phyloP scores from a whole-genome alignment of 2,329 filamentous ascomycete species.

The Pseudopyrenochaeta lycopersici region DNA sequence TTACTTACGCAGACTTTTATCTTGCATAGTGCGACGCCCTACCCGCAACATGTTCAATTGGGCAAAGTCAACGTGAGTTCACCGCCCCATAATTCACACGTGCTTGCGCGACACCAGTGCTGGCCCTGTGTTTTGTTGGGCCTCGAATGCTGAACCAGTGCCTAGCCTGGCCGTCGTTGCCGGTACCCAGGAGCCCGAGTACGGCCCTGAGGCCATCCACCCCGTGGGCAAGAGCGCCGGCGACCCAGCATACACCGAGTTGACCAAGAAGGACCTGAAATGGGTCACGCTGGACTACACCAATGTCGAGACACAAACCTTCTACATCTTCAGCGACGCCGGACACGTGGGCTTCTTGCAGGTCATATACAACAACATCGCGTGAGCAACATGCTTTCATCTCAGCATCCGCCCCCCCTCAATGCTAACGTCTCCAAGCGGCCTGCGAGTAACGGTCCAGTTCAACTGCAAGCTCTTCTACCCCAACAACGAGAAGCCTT shows the following conservation, averaged over 20 bases:
- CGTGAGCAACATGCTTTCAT: slow-evolving; percentile 65
- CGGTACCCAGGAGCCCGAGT: slow-evolving; percentile 95
- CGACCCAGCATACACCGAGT: slow-evolving; percentile 80
- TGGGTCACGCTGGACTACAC: slow-evolving; percentile 86
- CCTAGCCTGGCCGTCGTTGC: slow-evolving; percentile 76
- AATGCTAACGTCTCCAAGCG: slow-evolving; percentile 62
- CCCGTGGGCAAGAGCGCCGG: slow-evolving; percentile 84
- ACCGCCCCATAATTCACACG: slow-evolving; percentile 21
- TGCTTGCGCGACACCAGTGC: slow-evolving; percentile 23
- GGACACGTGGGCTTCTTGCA: slow-evolving; percentile 83
- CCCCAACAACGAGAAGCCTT: slow-evolving; percentile 73
- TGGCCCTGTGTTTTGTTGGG: background rate
- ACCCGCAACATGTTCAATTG: slow-evolving; percentile 80
- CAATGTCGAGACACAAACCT: slow-evolving; percentile 92
- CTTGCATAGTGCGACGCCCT: slow-evolving; percentile 40
- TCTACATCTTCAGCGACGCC: slow-evolving; percentile 84
- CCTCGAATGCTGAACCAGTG: slow-evolving; percentile 22
- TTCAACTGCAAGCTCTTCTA: slow-evolving; percentile 96
- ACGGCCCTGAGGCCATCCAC: slow-evolving; percentile 86
- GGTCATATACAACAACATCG: slow-evolving; percentile 97
- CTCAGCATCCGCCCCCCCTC: background rate
- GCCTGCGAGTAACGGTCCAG: slow-evolving; percentile 88
- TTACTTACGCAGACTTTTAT: slow-evolving; percentile 32
- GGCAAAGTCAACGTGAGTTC: slow-evolving; percentile 86
- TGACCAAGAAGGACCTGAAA: slow-evolving; percentile 79